Evolutionary conservation across 768 basidiomycete genomes (phyloP).

Genomic region (Kwoniella pini): DNA sequence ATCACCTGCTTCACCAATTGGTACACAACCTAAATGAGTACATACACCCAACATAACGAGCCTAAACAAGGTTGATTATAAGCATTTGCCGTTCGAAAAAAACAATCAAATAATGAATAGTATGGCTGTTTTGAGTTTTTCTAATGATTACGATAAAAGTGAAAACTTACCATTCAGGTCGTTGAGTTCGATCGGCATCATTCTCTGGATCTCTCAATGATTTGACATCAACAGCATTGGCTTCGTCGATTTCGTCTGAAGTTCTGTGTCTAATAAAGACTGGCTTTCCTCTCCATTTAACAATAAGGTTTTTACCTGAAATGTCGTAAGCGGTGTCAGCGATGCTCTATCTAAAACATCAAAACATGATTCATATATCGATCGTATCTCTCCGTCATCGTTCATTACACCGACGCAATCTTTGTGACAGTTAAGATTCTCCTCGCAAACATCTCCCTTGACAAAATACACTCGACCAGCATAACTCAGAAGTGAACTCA

Average conservation of each 20-base stretch:
- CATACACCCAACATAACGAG: slow-evolving; percentile 59
- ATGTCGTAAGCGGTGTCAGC: not conserved
- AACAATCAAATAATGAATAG: not conserved
- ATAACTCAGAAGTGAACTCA: too few species aligned
- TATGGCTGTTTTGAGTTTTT: not conserved
- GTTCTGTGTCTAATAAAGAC: slow-evolving; percentile 99
- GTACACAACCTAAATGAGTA: slow-evolving; percentile 98
- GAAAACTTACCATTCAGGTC: slow-evolving; percentile 91
- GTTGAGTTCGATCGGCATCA: slow-evolving; percentile 84
- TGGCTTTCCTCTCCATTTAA: slow-evolving; percentile 97
- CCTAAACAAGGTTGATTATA: slow-evolving; percentile 30
- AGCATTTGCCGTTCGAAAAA: too few species aligned
- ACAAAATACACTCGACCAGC: too few species aligned
- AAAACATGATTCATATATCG: too few species aligned
- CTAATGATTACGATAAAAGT: not conserved
- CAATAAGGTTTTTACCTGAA: slow-evolving; percentile 51
- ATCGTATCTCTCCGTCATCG: too few species aligned
- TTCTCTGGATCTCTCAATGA: slow-evolving; percentile 84
- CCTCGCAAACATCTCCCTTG: too few species aligned
- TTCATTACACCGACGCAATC: too few species aligned
- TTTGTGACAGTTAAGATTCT: too few species aligned
- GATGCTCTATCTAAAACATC: not conserved
- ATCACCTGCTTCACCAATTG: slow-evolving; percentile 95
- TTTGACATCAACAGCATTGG: slow-evolving; percentile 81
- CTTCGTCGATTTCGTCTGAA: slow-evolving; percentile 85